Evolutionary conservation across 106 monocot species (phyloP), one percentile per base, ranked within the genome.

Genomic region (Triglochin maritima): DNA sequence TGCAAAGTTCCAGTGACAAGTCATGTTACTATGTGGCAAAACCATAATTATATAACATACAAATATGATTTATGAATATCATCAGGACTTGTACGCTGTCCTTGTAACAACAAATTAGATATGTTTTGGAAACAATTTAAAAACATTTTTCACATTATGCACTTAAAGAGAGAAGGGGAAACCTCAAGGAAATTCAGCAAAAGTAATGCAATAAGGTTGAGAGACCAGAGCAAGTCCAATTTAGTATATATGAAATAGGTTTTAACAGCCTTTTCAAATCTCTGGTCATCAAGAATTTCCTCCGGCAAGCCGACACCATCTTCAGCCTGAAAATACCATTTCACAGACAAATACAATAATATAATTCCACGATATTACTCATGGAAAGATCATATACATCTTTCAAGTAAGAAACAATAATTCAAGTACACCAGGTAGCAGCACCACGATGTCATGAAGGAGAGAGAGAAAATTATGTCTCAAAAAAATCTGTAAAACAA

Each of bases 271-370:
- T 69, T 75, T 42, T 82, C 90, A 77, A 91, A 96, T 56, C 72
- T 85, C 42, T 29, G 58, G 65, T 81, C 96, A 64, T 85, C 83
- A 65, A 96, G 68, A 69, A 96, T 84, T 78, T 91, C 88, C 75
- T 91, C 96, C 9, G 96, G 91, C 69, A 96, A 69, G 16, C 96
- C 96, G 72, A 96, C 66, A 65, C 96, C 96, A 85, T 96, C 96
- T 83, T 96, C 96, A 56, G 96, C 96, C 96, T 96, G 85, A n/a
- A 80, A 77, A 49, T 42, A 52, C 4, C 8, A 3, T 46, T 49
- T n/a, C 44, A 15, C 64, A 64, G 49, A 15, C 49, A 51, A 67
- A 54, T 52, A 41, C 53, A 67, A 53, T 41, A 67, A 67, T n/a
- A 14, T 13, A 47, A 14, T 14, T 5, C n/a, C 42, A 67, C 17